Evolutionary conservation across 805 yeast genomes (phyloP), one percentile per base, ranked within the genome.

Genomic region (Spathaspora sp.): DNA sequence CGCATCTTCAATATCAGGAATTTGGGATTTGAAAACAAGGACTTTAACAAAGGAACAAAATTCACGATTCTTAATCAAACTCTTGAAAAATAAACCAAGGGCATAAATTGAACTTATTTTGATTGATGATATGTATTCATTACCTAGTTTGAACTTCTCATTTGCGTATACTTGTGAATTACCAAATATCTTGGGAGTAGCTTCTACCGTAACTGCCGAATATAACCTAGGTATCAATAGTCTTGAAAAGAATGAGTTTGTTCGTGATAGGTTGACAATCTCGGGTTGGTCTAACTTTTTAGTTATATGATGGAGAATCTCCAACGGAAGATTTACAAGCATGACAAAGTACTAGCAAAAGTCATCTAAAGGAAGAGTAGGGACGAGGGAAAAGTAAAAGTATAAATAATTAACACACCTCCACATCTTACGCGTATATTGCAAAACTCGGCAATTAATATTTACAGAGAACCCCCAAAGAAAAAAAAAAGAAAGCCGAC

Each of bases 1-100:
- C 14, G 57, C 51, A 39, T 64, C 68, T 4, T 67, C 63, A 16
- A 65, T 52, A 54, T 64, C 69, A 3, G 70, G 69, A 17, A 61
- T 49, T 6, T 49, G 43, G 8, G 50, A 45, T 29, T 40, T 44
- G 42, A 58, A 57, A 9, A 52, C 44, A 26, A 65, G 42, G 7
- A 50, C 49, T 28, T 56, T 50, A 5, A 64, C 47, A 17, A 46
- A 52, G 2, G n/a, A 26, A 26, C 64, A 57, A 29, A 52, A 51
- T 5, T 46, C 42, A 12, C 53, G 52, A 20, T 56, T 50, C 16
- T 35, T 31, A 3, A 38, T 42, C 19, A 64, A 50, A n/a, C 49
- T 56, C 43, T 58, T 63, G 42, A 65, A 56, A 11, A 66, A 50
- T 14, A 52, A 39, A 28, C 57, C 59, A 42, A 64, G 50, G 7